A percentile compares a stretch with the other conserved stretches of the same genome.
Conservation (phyloP, 2,329 filamentous ascomycete genomes). For the Dryadomyces quercivorus region DNA sequence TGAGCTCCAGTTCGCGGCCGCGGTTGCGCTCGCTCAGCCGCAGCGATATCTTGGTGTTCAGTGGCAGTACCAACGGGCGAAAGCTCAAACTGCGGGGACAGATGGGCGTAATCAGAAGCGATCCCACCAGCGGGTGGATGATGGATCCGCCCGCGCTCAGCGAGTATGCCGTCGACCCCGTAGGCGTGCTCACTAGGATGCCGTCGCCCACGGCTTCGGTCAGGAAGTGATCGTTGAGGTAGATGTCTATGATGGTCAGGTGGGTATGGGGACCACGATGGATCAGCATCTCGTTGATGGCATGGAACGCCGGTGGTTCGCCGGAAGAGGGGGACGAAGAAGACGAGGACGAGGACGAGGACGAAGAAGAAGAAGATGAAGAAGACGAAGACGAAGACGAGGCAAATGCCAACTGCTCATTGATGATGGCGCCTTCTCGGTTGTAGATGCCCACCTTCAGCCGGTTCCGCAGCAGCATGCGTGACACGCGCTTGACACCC, state of each 20-base stretch:
- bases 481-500: slow-evolving; percentile 60
- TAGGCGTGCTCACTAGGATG: slow-evolving; percentile 87
- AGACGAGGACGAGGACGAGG: not conserved
- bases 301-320: slow-evolving; percentile 41
- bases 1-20: slow-evolving; percentile 64
- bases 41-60: slow-evolving; percentile 73
- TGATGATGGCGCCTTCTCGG: slow-evolving; percentile 49
- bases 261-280: slow-evolving; percentile 86
- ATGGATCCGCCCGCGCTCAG: slow-evolving; percentile 89
- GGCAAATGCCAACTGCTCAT: slow-evolving; percentile 32
- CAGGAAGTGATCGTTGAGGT: slow-evolving; percentile 75
- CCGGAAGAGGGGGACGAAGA: not conserved
- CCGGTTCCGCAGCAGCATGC: slow-evolving; percentile 75
- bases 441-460: slow-evolving; percentile 79
- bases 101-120: slow-evolving; percentile 83
- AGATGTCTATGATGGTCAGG: slow-evolving; percentile 83
- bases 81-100: slow-evolving; percentile 88
- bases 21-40: slow-evolving; percentile 71
- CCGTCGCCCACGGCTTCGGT: slow-evolving; percentile 93
- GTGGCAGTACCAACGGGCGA: slow-evolving; percentile 76
- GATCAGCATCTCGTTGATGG: slow-evolving; percentile 91
- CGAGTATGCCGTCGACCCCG: slow-evolving; percentile 89
- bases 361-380: not conserved
- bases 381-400: slow-evolving; percentile 26
- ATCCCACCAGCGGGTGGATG: slow-evolving; percentile 83